Evolutionary conservation across 1,284 basidiomycete species (phyloP).

Genomic region (Cystobasidium slooffiae): DNA sequence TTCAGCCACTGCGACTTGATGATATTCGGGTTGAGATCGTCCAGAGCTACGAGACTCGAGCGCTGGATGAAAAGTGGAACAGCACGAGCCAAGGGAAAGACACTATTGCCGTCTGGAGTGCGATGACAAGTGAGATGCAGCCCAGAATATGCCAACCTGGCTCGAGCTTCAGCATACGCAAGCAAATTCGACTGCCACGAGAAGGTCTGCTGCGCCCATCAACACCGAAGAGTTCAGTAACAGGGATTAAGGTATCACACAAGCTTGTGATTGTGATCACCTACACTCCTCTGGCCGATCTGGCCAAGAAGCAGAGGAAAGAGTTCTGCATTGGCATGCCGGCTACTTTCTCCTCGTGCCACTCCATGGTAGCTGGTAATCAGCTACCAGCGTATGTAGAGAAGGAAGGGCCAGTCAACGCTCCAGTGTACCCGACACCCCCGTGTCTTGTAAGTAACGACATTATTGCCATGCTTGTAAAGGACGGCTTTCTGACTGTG

Average conservation of each 20-base stretch:
- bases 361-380: conserved; percentile 26
- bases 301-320: conserved; percentile 29
- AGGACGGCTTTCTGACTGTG: not conserved
- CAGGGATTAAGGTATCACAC: conserved; percentile 30
- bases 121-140: not conserved
- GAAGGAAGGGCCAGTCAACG: conserved; percentile 12
- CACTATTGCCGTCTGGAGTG: conserved; percentile 19
- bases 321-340: conserved; percentile 36
- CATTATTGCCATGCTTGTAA: not conserved
- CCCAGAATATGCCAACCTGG: conserved; percentile 17
- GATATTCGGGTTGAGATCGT: conserved; percentile 21
- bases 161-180: conserved; percentile 10
- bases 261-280: conserved; percentile 16
- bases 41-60: conserved; percentile 16
- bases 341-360: conserved; percentile 37
- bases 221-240: conserved; percentile 21
- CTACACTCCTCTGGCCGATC: conserved; percentile 5
- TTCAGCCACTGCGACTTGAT: conserved; percentile 11
- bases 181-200: conserved; percentile 16
- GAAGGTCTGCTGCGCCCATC: conserved; percentile 21
- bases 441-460: conserved; percentile 12
- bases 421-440: conserved; percentile 12
- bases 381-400: conserved; percentile 40
- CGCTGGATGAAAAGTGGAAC: conserved; percentile 12
- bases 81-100: not conserved